Evolutionary conservation across 2,329 filamentous ascomycete genomes (phyloP).

Genomic region (Colletotrichum navitas): DNA sequence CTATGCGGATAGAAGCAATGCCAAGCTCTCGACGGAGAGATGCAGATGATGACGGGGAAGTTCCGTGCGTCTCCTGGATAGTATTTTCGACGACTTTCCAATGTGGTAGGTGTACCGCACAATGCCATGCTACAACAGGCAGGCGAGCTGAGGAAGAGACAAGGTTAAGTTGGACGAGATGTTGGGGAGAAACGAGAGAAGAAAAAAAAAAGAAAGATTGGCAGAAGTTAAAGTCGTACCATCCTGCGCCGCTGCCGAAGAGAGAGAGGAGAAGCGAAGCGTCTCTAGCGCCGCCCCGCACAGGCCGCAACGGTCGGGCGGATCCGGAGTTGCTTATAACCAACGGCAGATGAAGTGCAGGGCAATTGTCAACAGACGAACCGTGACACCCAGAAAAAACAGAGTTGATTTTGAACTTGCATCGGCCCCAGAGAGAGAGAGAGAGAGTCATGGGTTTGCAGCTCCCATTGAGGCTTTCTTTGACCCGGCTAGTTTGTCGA

Average conservation of each 20-base stretch:
- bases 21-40: not conserved
- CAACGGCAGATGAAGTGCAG: not conserved
- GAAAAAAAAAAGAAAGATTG: not conserved
- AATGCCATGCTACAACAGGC: not conserved
- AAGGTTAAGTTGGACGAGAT: not conserved
- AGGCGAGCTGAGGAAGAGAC: conserved; percentile 11
- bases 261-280: not conserved
- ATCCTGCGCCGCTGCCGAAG: not conserved
- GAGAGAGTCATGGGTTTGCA: not conserved
- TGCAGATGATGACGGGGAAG: not conserved
- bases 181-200: not conserved
- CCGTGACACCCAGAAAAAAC: not conserved
- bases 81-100: not conserved
- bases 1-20: not conserved
- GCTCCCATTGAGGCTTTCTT: not conserved
- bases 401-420: not conserved
- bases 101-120: not conserved
- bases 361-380: not conserved
- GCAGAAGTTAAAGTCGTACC: conserved; percentile 21
- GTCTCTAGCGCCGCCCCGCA: conserved; percentile 12
- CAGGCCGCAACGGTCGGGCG: not conserved
- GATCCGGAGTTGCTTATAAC: not conserved
- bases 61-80: not conserved
- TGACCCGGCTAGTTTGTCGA: not conserved
- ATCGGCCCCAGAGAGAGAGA: too few species aligned